Evolutionary conservation across 2,329 filamentous ascomycete species (phyloP).

Genomic region (Ceratocystiopsis brevicomis): DNA sequence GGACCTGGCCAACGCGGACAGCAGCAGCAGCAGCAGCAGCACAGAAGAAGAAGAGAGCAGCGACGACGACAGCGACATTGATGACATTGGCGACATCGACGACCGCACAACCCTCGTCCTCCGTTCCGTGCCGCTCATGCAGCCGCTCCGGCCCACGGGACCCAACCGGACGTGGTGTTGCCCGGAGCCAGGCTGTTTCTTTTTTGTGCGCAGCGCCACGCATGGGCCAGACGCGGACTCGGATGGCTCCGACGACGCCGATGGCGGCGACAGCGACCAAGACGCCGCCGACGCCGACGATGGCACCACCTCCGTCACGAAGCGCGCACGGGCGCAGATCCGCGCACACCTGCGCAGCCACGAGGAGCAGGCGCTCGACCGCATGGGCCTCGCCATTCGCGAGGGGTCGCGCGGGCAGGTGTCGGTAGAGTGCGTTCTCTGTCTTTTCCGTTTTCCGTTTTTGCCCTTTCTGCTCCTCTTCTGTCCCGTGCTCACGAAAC

Average conservation of each 20-base stretch:
- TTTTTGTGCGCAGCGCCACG: slow-evolving; percentile 32
- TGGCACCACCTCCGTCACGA: too few relatives aligned
- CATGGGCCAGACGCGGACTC: not conserved
- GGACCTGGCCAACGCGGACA: not conserved
- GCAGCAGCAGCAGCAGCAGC: slow-evolving; percentile 3
- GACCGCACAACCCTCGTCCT: slow-evolving; percentile 21
- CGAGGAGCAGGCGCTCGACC: slow-evolving; percentile 29
- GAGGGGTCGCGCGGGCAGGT: slow-evolving; percentile 35
- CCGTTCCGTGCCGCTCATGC: slow-evolving; percentile 27
- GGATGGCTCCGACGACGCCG: slow-evolving; percentile 9
- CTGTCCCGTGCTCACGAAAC: slow-evolving; percentile 1
- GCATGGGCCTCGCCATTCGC: slow-evolving; percentile 33
- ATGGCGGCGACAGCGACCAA: slow-evolving; percentile 11
- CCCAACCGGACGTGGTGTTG: slow-evolving; percentile 49
- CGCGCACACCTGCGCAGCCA: slow-evolving; percentile 42
- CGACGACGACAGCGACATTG: slow-evolving; percentile 11
- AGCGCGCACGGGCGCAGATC: slow-evolving; percentile 18
- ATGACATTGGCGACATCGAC: slow-evolving; percentile 6
- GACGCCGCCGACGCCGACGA: too few relatives aligned
- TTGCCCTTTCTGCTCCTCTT: slow-evolving; percentile 3
- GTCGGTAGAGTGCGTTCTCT: slow-evolving; percentile 34
- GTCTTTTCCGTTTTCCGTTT: slow-evolving; percentile 11
- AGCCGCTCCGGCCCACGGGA: slow-evolving; percentile 29
- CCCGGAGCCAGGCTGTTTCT: slow-evolving; percentile 41
- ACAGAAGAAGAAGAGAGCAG: slow-evolving; percentile 10